Evolutionary conservation across 495 filamentous ascomycete species (phyloP).

Genomic region (Trichocladium antarcticum): DNA sequence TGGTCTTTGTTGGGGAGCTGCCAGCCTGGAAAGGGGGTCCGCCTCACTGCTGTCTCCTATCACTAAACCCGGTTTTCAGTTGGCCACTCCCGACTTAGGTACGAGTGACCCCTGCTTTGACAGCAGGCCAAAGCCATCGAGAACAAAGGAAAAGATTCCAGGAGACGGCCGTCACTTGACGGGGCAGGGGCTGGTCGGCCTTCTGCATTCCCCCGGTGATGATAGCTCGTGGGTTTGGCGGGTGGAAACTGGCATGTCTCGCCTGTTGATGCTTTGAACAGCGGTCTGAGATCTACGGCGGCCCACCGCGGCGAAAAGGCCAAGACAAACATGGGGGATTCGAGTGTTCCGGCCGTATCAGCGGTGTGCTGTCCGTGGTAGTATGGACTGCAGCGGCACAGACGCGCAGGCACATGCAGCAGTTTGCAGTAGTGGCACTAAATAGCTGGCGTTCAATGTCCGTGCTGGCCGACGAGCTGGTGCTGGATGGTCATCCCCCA

Average conservation of each 20-base stretch:
- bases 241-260: too few relatives aligned
- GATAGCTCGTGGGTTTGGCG: too few relatives aligned
- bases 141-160: background rate
- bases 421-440: background rate
- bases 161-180: slow-evolving; percentile 3
- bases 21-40: background rate
- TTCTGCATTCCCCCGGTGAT: too few relatives aligned
- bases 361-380: slow-evolving; percentile 3
- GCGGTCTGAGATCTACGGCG: slow-evolving; percentile 3
- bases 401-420: background rate
- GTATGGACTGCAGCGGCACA: background rate
- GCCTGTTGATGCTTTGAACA: background rate
- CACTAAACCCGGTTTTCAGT: background rate
- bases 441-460: background rate
- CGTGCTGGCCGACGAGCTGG: background rate
- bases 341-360: background rate
- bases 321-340: background rate
- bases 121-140: background rate
- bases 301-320: background rate
- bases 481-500: background rate
- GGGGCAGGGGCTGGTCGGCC: background rate
- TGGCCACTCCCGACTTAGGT: background rate
- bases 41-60: background rate
- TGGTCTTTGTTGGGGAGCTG: background rate
- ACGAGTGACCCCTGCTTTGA: background rate